Evolutionary conservation across 2,329 filamentous ascomycete species (phyloP).

Genomic region (Microcyclospora pomicola): DNA sequence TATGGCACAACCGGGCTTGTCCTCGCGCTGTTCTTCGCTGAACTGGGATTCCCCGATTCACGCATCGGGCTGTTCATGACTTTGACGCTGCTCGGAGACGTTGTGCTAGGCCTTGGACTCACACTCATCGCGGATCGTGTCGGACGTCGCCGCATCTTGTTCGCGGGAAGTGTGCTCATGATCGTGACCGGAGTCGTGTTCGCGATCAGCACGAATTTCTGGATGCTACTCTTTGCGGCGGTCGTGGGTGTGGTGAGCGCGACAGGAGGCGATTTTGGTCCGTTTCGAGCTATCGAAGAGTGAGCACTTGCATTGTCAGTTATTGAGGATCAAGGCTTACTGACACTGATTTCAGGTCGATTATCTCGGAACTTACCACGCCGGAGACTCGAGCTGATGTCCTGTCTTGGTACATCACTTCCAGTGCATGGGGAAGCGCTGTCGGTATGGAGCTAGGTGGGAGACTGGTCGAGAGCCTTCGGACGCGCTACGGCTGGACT

Average conservation of each 20-base stretch:
- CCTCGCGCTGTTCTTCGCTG: conserved; percentile 19
- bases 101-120: conserved; percentile 17
- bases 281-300: conserved; percentile 54
- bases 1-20: conserved; percentile 37
- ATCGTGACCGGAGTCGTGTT: conserved; percentile 16
- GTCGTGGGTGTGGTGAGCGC: conserved; percentile 22
- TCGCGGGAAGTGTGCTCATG: conserved; percentile 18
- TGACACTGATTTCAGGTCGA: conserved; percentile 23
- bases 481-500: conserved; percentile 31
- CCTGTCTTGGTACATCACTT: conserved; percentile 52
- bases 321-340: too few species aligned
- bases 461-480: conserved; percentile 36
- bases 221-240: conserved; percentile 19
- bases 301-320: too few species aligned
- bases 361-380: conserved; percentile 46
- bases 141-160: conserved; percentile 17
- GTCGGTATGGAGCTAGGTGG: conserved; percentile 41
- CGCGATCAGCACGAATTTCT: conserved; percentile 15
- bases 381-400: conserved; percentile 45
- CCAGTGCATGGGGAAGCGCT: conserved; percentile 41
- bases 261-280: conserved; percentile 44
- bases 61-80: conserved; percentile 25
- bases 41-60: conserved; percentile 16
- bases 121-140: conserved; percentile 19
- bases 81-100: conserved; percentile 21